Conservation (phyloP, 2,329 filamentous ascomycete genomes). For the Pyricularia pennisetigena region DNA sequence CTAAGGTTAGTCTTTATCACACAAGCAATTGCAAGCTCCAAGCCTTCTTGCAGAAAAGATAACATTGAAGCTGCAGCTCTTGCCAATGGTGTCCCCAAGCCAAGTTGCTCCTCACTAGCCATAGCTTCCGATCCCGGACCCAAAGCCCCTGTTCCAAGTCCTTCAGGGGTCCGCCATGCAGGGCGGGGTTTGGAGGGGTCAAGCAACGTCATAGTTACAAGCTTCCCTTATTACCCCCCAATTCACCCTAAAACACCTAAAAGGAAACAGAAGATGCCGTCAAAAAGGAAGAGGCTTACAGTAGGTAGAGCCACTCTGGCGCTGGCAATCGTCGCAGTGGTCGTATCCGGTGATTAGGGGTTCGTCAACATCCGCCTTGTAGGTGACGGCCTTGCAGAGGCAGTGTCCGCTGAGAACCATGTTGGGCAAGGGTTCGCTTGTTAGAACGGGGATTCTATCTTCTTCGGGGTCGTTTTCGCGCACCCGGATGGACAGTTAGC, state of each 20-base stretch:
- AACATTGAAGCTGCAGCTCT: not conserved
- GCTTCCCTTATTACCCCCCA: not conserved
- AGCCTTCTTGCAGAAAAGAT: not conserved
- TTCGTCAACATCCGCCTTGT: conserved; percentile 44
- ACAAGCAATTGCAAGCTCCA: not conserved
- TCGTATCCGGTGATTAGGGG: conserved; percentile 53
- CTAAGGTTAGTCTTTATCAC: not conserved
- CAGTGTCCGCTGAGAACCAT: conserved; percentile 63
- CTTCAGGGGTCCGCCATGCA: not conserved
- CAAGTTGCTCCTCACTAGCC: not conserved
- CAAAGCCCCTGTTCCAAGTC: not conserved
- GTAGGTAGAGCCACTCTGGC: conserved; percentile 59
- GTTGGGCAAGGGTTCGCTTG: conserved; percentile 17
- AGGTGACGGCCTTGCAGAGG: conserved; percentile 63
- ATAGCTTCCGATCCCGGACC: not conserved
- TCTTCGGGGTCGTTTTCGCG: not conserved
- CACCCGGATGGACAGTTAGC: not conserved
- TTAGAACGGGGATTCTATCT: not conserved
- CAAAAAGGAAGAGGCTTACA: conserved; percentile 30
- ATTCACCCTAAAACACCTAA: not conserved
- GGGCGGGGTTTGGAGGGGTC: conserved; percentile 3
- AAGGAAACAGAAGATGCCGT: not conserved
- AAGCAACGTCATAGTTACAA: not conserved
- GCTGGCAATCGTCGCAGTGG: conserved; percentile 65
- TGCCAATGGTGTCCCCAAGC: not conserved